Base-by-base conservation (phyloP, 2,329 filamentous ascomycete species). In the Thelonectria discophora region DNA sequence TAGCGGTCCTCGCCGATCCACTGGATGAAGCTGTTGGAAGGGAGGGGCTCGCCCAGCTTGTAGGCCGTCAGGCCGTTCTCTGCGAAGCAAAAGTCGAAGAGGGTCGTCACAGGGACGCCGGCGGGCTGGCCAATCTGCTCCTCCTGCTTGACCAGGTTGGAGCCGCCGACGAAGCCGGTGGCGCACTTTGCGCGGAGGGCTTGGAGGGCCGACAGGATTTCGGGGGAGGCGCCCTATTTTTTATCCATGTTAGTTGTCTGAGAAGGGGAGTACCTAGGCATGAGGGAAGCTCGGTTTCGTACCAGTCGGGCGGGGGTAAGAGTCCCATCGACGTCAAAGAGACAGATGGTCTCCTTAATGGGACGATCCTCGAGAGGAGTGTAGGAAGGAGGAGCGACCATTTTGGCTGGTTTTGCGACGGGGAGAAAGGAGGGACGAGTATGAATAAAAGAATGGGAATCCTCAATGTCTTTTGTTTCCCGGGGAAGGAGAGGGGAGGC, bases 71-170 rank as follows among this genome's bases (percentile, higher is more conserved):
- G 87, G 11, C 95, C 95, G 81, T 99, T 99, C 83, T 99, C 95
- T 61, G 93, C 84, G 82, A 99, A 99, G 86, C 91, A 95, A 82
- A 92, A 99, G 84, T 99, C 95, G 83, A 99, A 99, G 73, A 98
- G 88, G 64, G 87, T 83, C 54, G 89, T 93, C 64, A 98, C 94
- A 69, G 90, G 84, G 27, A 80, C 78, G 60, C 85, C 81, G 24
- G 86, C 77, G 4, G 87, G 76, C 55, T 72, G 85, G 76, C 93
- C 93, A 64, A 98, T 87, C 82, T 98, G 94, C 80, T 98, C 95
- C 80, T 98, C 93, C 81, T 98, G 95, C 84, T 99, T 98, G 76
- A 79, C 81, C 65, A 97, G 87, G 84, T 98, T 91, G 72, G 91
- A 95, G 76, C 95, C 95, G 73, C 95, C 95, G 64, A 98, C 94